Evolutionary conservation across 164 flowering plant species (phyloP), one percentile per base, ranked within the genome.

Genomic region (Annona cherimola): DNA sequence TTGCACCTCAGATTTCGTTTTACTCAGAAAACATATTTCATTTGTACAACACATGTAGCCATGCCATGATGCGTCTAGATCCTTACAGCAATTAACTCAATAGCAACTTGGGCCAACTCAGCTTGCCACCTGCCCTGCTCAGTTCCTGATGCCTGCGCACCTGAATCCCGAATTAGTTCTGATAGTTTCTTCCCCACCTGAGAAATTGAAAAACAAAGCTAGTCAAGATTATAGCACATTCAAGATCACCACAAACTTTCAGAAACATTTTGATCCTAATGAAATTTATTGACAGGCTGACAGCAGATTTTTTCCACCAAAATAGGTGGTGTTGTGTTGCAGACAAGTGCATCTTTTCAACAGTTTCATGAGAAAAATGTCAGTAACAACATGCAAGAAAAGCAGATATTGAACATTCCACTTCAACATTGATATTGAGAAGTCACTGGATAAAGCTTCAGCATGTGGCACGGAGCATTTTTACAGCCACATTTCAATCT

Each of bases 141-240:
- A 61, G 80, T 83, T 74, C 89, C 96, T 59, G 86, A 70, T 62
- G 88, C 79, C 83, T 91, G 99, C 76, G 85, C 81, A 43, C 98
- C 94, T 41, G 91, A 80, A 83, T 96, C 99, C 70, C 98, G 89
- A 73, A 96, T 92, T 35, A 96, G 84, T 74, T 96, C 98, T 54
- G 99, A 96, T 2, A 96, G 83, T 77, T 90, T 93, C 70, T 92
- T 96, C 66, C 99, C 99, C 73, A 96, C 98, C 99, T 93, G 73
- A 61, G 74, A 5, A 26, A 12, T 64, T 1, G 50, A 12, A 55
- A 57, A 20, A 55, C 4, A 68, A 50, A 12, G 41, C 7, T 41
- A 66, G 14, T 50, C 57, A 43, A 55, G 11, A 55, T 42, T 18
- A 57, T 55, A 69, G 5, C 8, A 16, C 63, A 39, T 3, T 46